Base-by-base conservation (phyloP, 2,329 filamentous ascomycete genomes). In the Aspergillus brasiliensis region DNA sequence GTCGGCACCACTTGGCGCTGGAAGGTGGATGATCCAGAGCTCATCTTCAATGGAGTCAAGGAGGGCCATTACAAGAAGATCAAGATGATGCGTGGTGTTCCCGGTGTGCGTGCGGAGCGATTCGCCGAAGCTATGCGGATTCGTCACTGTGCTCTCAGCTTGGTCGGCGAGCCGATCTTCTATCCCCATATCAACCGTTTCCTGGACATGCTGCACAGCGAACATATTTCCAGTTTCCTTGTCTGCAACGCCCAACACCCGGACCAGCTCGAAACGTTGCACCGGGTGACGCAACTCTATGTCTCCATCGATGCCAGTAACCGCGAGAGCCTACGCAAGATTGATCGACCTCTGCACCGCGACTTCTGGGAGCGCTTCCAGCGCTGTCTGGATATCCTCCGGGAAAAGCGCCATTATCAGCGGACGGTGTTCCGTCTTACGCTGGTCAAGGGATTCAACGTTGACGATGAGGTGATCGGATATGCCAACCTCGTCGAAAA, bases 331-430 rank as follows among this genome's bases (percentile, higher is more conserved):
- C 84, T 98, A 31, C 88, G 91, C 54, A 90, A 89, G 72, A 97
- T 99, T 69, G 94, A 98, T 75, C 83, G 94, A 0, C 95, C 94
- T 0, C 84, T 99, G 3, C 93, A 98, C 78, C 87, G 95, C 53
- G 94, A 98, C 78, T 99, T 96, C 78, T 98, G 94, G 95, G 93
- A 97, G 78, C 88, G 95, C 5, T 97, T 98, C 84, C 88, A 91
- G 72, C 84, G 89, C 31, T 98, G 95, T 72, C 84, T 98, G 34
- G 92, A 96, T 61, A 97, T 99, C 63, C 80, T 98, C 21, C 86
- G 91, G 15, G 89, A 91, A 74, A 90, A 91, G 77, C 86, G 94
- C 42, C 89, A 91, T 80, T 84, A 88, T 57, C 94, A 97, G 74
- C 88, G 94, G 57, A 98, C 95, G 5, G 95, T 98, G 3, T 98